These are phyloP conservation scores for Tricharina praecox DNA, from an alignment of 495 filamentous ascomycete genomes.

Conservation along the genomic window DNA sequence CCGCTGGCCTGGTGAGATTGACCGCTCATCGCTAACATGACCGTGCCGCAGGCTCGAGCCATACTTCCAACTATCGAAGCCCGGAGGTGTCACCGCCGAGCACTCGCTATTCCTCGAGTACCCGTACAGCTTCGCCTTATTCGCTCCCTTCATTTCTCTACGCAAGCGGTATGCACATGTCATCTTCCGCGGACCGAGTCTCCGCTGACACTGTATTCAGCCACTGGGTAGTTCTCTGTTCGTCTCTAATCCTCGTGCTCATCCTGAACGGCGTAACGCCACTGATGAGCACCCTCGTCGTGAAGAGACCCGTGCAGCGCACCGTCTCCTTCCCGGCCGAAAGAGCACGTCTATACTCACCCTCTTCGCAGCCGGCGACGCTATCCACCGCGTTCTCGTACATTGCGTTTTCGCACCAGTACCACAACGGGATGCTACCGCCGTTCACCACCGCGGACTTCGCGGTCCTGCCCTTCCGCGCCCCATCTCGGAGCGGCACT, in stretches of 20 bases:
- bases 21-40: too few relatives aligned
- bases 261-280: conserved; percentile 4
- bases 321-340: neutral
- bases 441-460: conserved; percentile 4
- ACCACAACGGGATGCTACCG: neutral
- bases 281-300: conserved; percentile 2
- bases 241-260: neutral
- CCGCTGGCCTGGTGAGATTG: too few relatives aligned
- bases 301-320: neutral
- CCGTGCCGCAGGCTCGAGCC: too few relatives aligned
- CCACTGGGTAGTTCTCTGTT: conserved; percentile 8
- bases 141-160: neutral
- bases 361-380: neutral
- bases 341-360: neutral
- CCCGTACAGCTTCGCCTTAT: conserved; percentile 4
- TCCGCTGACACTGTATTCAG: too few relatives aligned
- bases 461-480: conserved; percentile 6
- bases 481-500: too few relatives aligned
- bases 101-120: conserved; percentile 11
- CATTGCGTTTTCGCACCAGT: neutral
- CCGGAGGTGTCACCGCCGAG: conserved; percentile 3
- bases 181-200: too few relatives aligned
- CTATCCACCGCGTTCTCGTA: neutral
- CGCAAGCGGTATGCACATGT: neutral
- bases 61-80: conserved; percentile 11